phyloP scores from a whole-genome alignment of 805 yeast genomes.

The Kluyveromyces dobzhanskii region DNA sequence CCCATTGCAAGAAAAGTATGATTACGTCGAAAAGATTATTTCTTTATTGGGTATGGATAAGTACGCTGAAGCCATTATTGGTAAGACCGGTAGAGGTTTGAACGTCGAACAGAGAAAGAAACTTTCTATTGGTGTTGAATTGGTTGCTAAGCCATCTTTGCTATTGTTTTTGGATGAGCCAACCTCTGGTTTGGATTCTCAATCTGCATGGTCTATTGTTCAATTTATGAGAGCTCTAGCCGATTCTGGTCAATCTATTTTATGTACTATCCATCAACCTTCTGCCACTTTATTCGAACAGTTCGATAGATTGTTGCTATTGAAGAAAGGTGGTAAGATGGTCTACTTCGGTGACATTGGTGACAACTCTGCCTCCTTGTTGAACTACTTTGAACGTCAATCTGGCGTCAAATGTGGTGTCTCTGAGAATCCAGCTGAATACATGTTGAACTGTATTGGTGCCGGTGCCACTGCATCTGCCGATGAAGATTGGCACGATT shows the following conservation, averaged over 20 bases:
- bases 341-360: slow-evolving; percentile 71
- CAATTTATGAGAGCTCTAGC: slow-evolving; percentile 53
- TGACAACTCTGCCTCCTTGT: slow-evolving; percentile 46
- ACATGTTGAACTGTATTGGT: slow-evolving; percentile 65
- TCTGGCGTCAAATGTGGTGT: slow-evolving; percentile 61
- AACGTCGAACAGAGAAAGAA: slow-evolving; percentile 57
- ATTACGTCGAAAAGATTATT: slow-evolving; percentile 58
- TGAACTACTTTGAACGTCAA: slow-evolving; percentile 58
- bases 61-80: slow-evolving; percentile 67
- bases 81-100: slow-evolving; percentile 64
- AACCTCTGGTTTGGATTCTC: slow-evolving; percentile 62
- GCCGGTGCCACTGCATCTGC: slow-evolving; percentile 70
- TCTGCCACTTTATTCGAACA: slow-evolving; percentile 71
- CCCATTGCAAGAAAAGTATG: slow-evolving; percentile 47
- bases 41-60: slow-evolving; percentile 52
- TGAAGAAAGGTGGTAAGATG: slow-evolving; percentile 64
- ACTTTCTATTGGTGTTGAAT: slow-evolving; percentile 57
- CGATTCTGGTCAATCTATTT: slow-evolving; percentile 52
- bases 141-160: slow-evolving; percentile 56
- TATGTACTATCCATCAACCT: slow-evolving; percentile 80
- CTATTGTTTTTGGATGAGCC: slow-evolving; percentile 59
- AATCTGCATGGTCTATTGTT: slow-evolving; percentile 60
- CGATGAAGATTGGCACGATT: slow-evolving; percentile 51
- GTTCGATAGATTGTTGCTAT: slow-evolving; percentile 66
- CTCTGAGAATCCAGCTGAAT: slow-evolving; percentile 68